phyloP scores from a whole-genome alignment of 164 flowering plant species.

The Aristolochia californica region DNA sequence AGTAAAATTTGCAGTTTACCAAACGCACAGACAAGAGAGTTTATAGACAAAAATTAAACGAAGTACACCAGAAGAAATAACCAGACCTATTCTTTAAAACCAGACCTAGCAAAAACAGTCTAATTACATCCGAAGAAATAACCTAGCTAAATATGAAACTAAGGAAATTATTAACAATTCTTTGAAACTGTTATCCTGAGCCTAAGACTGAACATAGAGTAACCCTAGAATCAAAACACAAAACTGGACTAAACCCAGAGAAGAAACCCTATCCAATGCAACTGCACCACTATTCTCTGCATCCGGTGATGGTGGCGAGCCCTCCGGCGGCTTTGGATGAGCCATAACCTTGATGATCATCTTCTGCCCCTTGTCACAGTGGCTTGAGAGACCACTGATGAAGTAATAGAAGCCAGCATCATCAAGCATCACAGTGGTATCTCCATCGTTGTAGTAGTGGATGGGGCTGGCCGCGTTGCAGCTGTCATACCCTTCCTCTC shows the following conservation, averaged over 20 bases:
- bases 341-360: slow-evolving; percentile 50
- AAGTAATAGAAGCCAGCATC: slow-evolving; percentile 45
- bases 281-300: neutral
- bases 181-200: too few species aligned
- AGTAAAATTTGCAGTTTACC: too few species aligned
- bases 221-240: neutral
- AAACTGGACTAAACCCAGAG: neutral
- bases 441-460: slow-evolving; percentile 48
- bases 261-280: neutral
- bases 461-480: slow-evolving; percentile 48
- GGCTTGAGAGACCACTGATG: slow-evolving; percentile 62
- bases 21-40: too few species aligned
- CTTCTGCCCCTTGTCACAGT: slow-evolving; percentile 55
- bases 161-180: too few species aligned
- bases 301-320: slow-evolving; percentile 2
- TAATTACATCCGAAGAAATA: too few species aligned
- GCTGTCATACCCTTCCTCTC: slow-evolving; percentile 29
- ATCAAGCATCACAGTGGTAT: slow-evolving; percentile 34
- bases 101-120: too few species aligned
- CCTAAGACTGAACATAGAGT: too few species aligned
- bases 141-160: too few species aligned
- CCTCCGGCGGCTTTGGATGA: neutral
- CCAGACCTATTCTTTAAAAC: too few species aligned
- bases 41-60: too few species aligned
- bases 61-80: too few species aligned